A percentile compares a stretch with the other conserved stretches of the same genome.
These are phyloP conservation scores for Starmerella vitae DNA, from an alignment of 805 yeast species.

Conservation along the genomic window DNA sequence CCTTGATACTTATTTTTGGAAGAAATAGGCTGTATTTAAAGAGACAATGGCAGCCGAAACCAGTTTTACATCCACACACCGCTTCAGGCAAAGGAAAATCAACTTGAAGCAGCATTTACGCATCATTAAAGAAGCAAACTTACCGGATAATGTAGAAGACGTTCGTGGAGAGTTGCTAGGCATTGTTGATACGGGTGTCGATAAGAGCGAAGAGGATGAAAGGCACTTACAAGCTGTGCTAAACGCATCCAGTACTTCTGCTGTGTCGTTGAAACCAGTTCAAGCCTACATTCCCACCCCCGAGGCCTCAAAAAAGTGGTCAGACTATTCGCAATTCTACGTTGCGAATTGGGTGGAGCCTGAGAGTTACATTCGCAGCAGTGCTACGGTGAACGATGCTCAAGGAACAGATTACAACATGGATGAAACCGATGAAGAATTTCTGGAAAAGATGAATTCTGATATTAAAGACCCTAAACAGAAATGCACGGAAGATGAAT, in stretches of 20 bases:
- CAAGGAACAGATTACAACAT: slow-evolving; percentile 72
- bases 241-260: slow-evolving; percentile 58
- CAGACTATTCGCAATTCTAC: slow-evolving; percentile 60
- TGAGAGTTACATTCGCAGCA: slow-evolving; percentile 66
- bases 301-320: slow-evolving; percentile 76
- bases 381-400: slow-evolving; percentile 94
- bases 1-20: too few relatives aligned
- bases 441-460: slow-evolving; percentile 34
- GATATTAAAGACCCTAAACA: slow-evolving; percentile 16
- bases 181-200: slow-evolving; percentile 86
- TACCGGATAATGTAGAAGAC: slow-evolving; percentile 66
- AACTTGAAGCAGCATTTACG: slow-evolving; percentile 79
- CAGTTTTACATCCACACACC: slow-evolving; percentile 30
- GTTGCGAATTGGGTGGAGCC: slow-evolving; percentile 56
- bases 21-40: too few relatives aligned
- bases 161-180: slow-evolving; percentile 78
- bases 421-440: slow-evolving; percentile 79
- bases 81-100: slow-evolving; percentile 90
- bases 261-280: slow-evolving; percentile 28
- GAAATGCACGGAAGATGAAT: slow-evolving; percentile 64
- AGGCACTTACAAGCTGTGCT: slow-evolving; percentile 88
- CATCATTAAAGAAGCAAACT: slow-evolving; percentile 61
- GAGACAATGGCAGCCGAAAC: slow-evolving; percentile 3
- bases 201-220: slow-evolving; percentile 93
- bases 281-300: slow-evolving; percentile 86